These are phyloP conservation scores for Cryomyces minteri DNA, from an alignment of 495 filamentous ascomycete species.

Conservation along the genomic window DNA sequence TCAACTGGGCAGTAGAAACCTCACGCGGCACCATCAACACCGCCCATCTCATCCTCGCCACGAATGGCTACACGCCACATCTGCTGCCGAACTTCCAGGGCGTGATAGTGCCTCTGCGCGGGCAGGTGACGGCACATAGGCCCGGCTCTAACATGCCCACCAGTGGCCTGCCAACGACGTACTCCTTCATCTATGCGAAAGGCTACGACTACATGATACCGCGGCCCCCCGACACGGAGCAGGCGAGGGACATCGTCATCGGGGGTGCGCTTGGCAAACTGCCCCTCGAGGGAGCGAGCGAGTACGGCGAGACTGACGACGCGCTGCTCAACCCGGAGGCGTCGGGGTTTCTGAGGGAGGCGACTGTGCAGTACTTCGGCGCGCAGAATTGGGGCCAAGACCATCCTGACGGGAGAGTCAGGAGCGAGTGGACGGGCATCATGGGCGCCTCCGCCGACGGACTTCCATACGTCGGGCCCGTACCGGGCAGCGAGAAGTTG, in stretches of 20 bases:
- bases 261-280: conserved; percentile 42
- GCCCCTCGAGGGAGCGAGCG: conserved; percentile 25
- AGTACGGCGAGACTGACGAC: conserved; percentile 39
- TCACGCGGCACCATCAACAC: conserved; percentile 33
- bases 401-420: conserved; percentile 33
- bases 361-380: conserved; percentile 33
- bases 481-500: conserved; percentile 21
- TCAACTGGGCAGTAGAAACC: conserved; percentile 30
- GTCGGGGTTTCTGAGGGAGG: conserved; percentile 29
- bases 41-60: conserved; percentile 41
- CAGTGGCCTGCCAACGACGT: conserved; percentile 30
- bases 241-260: conserved; percentile 46
- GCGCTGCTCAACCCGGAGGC: conserved; percentile 33
- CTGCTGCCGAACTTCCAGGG: conserved; percentile 36
- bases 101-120: conserved; percentile 46
- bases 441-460: conserved; percentile 41
- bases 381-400: conserved; percentile 37
- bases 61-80: conserved; percentile 51
- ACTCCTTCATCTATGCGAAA: conserved; percentile 39
- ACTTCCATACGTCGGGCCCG: conserved; percentile 30
- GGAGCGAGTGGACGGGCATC: conserved; percentile 42
- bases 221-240: conserved; percentile 25
- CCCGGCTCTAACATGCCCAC: conserved; percentile 28
- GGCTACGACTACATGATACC: conserved; percentile 53
- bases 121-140: conserved; percentile 46